Percentiles rank a stretch among this genome's conserved stretches.
Evolutionary conservation across 192 early-diverging fungal genomes (phyloP).

Genomic region (Umbelopsis vinacea): DNA sequence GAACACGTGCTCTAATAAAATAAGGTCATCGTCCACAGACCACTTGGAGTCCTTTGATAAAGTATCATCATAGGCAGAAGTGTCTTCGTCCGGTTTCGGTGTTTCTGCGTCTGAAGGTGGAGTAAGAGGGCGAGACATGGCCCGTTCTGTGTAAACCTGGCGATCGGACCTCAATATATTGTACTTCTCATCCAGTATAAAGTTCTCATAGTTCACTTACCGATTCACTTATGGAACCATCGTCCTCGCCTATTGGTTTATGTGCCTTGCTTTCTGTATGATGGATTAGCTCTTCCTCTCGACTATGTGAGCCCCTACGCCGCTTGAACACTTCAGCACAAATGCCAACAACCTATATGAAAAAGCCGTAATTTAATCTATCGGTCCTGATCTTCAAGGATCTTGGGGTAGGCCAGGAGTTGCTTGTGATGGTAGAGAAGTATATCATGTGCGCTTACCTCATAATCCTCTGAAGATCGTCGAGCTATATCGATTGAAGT

Average conservation of each 20-base stretch:
- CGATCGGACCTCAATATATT: neutral
- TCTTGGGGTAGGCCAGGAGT: neutral
- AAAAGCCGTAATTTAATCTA: neutral
- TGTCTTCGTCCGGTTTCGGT: neutral
- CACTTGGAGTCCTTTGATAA: neutral
- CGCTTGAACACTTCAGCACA: conserved; percentile 4
- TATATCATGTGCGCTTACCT: neutral
- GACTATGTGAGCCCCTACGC: neutral
- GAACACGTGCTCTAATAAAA: conserved; percentile 16
- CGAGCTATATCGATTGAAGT: conserved; percentile 6
- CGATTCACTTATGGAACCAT: neutral
- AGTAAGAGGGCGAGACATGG: conserved; percentile 20
- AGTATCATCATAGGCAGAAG: neutral
- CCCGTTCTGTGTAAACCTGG: neutral
- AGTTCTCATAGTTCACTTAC: conserved; percentile 1
- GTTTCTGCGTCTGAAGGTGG: conserved; percentile 24
- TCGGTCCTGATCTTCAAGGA: neutral
- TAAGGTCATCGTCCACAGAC: conserved; percentile 24
- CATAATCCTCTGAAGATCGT: conserved; percentile 15
- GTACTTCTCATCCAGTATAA: neutral
- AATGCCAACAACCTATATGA: neutral
- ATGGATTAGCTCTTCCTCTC: neutral
- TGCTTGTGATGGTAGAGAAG: too few species aligned
- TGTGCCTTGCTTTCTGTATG: conserved; percentile 8
- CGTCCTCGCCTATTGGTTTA: conserved; percentile 2